Evolutionary conservation across 345 rosid species (phyloP), one percentile per base, ranked within the genome.

Genomic region (Isatis tinctoria): DNA sequence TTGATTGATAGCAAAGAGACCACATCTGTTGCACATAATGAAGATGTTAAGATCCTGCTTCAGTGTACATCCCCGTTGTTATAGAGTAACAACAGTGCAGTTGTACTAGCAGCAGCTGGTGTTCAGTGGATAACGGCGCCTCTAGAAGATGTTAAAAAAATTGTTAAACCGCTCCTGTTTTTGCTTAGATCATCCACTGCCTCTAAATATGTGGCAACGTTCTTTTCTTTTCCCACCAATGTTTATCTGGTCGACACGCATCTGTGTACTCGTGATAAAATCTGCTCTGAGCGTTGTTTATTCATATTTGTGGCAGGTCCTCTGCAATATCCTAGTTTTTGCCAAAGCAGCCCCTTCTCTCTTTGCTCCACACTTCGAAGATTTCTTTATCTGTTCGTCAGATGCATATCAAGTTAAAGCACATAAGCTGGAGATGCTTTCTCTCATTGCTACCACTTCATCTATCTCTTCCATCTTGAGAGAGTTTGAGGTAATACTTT

Each of bases 101-200:
- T 95, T 65, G 92, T 90, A 45, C 85, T 95, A 72, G 97, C 97
- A 60, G 88, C 97, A 60, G 93, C 96, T 75, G 90, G 96, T 45
- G 93, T 92, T 75, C 97, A 95, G 75, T 95, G 97, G 99, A 81
- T 95, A 73, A 90, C 90, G 97, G 91, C 91, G 4, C 88, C 97
- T 28, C 65, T 61, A 51, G 93, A 90, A 77, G 89, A 91, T 81
- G 82, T 90, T 49, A 83, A 83, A 65, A 90, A 75, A 79, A 85
- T 95, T 66, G 95, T 90, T 67, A 95, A 87, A 80, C 99, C 99
- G 8, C 92, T 95, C 65, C 66, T 95, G 76, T 95, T 92, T 85
- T 60, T 88, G 72, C 78, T 95, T 80, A 87, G 97, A 79, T 95
- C 99, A 58, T 92, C 97, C 63, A 77, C 44, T 73, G 85, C 93